phyloP scores from a whole-genome alignment of 768 basidiomycete species.

The Rhodotorula taiwanensis region DNA sequence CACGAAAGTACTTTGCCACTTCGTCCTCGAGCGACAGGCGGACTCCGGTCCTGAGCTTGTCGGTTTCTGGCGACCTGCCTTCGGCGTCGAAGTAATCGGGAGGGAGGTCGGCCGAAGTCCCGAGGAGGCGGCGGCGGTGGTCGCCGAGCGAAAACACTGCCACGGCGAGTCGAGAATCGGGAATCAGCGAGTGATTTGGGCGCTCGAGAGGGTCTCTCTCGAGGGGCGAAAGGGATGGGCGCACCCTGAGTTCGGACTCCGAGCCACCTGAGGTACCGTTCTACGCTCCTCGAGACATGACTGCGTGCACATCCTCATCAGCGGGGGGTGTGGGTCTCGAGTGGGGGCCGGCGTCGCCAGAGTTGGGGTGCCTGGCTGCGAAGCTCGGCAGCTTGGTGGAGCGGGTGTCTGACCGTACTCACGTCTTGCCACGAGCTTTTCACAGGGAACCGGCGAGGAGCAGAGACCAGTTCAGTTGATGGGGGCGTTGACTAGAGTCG shows the following conservation, averaged over 20 bases:
- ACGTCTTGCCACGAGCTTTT: conserved; percentile 36
- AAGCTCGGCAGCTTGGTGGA: no score
- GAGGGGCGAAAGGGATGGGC: neutral
- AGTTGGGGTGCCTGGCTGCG: no score
- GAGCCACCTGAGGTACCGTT: conserved; percentile 97
- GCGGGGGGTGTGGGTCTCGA: no score
- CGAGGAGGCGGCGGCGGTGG: conserved; percentile 81
- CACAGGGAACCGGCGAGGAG: no score
- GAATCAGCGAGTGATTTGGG: no score
- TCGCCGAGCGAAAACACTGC: conserved; percentile 86
- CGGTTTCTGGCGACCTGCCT: conserved; percentile 57
- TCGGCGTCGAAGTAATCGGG: conserved; percentile 85
- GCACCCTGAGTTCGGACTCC: conserved; percentile 76
- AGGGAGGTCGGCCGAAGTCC: conserved; percentile 78
- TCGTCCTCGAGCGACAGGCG: conserved; percentile 77
- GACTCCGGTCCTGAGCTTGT: conserved; percentile 65
- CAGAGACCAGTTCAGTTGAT: no score
- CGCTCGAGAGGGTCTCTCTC: neutral
- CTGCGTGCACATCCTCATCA: no score
- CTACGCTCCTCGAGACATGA: conserved; percentile 87
- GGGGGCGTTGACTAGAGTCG: no score
- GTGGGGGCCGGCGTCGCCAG: no score
- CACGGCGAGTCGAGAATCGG: no score
- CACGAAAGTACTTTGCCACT: conserved; percentile 80
- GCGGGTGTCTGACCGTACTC: neutral